Evolutionary conservation across 208 protist species (phyloP).

Genomic region (Leptomonas pyrrhocoris): DNA sequence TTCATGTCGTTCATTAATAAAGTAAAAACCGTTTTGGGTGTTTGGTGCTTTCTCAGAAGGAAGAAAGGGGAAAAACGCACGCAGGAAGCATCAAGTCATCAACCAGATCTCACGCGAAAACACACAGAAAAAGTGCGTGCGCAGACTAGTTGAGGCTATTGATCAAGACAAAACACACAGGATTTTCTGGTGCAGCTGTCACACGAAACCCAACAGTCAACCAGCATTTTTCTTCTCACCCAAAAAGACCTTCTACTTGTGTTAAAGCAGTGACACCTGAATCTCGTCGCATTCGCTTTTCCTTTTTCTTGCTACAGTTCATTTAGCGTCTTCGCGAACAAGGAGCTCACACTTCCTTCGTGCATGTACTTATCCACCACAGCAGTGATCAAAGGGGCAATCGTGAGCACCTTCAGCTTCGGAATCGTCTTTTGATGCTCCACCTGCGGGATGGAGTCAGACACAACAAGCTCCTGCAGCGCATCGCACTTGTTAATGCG

Average conservation of each 20-base stretch:
- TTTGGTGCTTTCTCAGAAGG: background rate
- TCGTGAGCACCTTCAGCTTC: conserved; percentile 89
- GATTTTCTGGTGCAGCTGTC: too few species aligned
- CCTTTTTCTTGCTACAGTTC: conserved; percentile 4
- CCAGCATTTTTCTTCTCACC: too few species aligned
- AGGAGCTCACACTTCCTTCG: conserved; percentile 70
- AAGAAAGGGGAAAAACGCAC: background rate
- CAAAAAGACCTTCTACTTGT: too few species aligned
- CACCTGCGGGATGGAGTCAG: conserved; percentile 94
- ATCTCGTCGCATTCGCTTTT: background rate
- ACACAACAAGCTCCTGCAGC: conserved; percentile 92
- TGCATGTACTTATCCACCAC: conserved; percentile 75
- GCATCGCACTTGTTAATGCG: conserved; percentile 84
- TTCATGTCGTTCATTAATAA: too few species aligned
- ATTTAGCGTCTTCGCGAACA: conserved; percentile 56
- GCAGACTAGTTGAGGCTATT: background rate
- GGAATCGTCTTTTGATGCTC: conserved; percentile 66
- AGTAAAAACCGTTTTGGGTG: too few species aligned
- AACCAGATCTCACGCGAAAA: conserved; percentile 2
- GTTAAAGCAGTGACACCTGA: too few species aligned
- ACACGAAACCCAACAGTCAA: too few species aligned
- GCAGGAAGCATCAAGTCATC: background rate
- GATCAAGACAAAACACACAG: background rate
- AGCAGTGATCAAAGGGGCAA: conserved; percentile 88
- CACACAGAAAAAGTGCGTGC: background rate